These are phyloP conservation scores for Penicillium capsulatum DNA, from an alignment of 2,329 filamentous ascomycete genomes.

Conservation along the genomic window DNA sequence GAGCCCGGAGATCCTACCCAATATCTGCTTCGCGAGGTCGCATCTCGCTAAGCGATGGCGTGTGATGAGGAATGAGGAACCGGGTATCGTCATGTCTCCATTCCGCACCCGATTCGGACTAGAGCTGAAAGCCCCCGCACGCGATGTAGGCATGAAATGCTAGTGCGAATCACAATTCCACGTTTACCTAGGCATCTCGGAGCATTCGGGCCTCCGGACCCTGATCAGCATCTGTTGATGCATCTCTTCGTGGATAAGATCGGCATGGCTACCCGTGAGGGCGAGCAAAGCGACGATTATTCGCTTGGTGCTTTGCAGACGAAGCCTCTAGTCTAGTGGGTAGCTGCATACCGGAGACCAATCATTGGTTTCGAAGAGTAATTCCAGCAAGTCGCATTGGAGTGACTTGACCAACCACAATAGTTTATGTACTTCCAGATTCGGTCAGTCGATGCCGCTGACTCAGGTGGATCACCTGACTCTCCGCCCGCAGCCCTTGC, in stretches of 20 bases:
- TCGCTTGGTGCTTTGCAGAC: not conserved
- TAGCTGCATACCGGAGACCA: too few species aligned
- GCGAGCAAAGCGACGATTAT: not conserved
- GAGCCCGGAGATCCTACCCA: too few species aligned
- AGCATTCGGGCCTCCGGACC: not conserved
- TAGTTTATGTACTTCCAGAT: too few species aligned
- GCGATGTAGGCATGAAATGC: too few species aligned
- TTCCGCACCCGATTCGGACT: constrained; percentile 15
- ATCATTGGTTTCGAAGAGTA: too few species aligned
- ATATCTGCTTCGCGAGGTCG: constrained; percentile 8
- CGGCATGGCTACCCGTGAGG: constrained; percentile 4
- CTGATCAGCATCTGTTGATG: constrained; percentile 1
- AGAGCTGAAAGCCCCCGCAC: constrained; percentile 14
- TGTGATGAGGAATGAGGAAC: constrained; percentile 11
- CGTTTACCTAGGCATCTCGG: too few species aligned
- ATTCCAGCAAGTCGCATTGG: too few species aligned
- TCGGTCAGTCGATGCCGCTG: too few species aligned
- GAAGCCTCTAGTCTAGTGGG: too few species aligned
- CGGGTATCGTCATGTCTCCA: constrained; percentile 11
- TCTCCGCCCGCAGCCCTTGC: constrained; percentile 1
- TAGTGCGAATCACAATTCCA: too few species aligned
- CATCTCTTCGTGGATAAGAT: constrained; percentile 2
- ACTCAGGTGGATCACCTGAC: not conserved
- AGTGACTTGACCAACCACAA: too few species aligned
- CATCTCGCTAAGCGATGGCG: constrained; percentile 15